These are phyloP conservation scores for Aureobasidium leucospermi DNA, from an alignment of 2,329 filamentous ascomycete genomes.

Conservation along the genomic window DNA sequence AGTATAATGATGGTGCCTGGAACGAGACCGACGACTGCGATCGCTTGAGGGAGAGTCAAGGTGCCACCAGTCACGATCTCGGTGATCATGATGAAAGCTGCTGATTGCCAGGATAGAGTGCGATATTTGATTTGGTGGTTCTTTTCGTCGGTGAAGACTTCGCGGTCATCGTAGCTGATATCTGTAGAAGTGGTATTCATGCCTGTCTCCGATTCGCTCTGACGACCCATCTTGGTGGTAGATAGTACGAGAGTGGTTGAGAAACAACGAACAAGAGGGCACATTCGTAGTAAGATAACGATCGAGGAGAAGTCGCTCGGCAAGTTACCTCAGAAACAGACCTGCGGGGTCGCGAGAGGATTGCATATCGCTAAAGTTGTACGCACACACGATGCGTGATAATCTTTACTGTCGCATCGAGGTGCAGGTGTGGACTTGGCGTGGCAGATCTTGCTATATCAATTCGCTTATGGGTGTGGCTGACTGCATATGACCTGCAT, in stretches of 20 bases:
- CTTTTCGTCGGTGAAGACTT: slow-evolving; percentile 37
- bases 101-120: slow-evolving; percentile 46
- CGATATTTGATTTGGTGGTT: slow-evolving; percentile 45
- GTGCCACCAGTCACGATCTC: slow-evolving; percentile 51
- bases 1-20: slow-evolving; percentile 46
- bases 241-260: not conserved
- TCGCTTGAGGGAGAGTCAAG: slow-evolving; percentile 45
- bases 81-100: slow-evolving; percentile 48
- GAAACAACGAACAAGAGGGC: not conserved
- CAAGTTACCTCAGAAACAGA: not conserved
- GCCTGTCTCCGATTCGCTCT: not conserved
- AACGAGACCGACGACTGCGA: slow-evolving; percentile 46
- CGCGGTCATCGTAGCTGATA: slow-evolving; percentile 22
- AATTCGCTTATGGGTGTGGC: not conserved
- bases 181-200: not conserved
- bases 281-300: not conserved
- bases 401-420: not conserved
- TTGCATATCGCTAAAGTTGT: not conserved
- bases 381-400: not conserved
- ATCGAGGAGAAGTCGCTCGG: not conserved
- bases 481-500: slow-evolving; percentile 1
- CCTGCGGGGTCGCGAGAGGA: not conserved
- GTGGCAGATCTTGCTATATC: not conserved
- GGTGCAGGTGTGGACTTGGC: slow-evolving; percentile 1
- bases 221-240: not conserved